Evolutionary conservation across 2,329 filamentous ascomycete species (phyloP).

Genomic region (Stylonectria norvegica): DNA sequence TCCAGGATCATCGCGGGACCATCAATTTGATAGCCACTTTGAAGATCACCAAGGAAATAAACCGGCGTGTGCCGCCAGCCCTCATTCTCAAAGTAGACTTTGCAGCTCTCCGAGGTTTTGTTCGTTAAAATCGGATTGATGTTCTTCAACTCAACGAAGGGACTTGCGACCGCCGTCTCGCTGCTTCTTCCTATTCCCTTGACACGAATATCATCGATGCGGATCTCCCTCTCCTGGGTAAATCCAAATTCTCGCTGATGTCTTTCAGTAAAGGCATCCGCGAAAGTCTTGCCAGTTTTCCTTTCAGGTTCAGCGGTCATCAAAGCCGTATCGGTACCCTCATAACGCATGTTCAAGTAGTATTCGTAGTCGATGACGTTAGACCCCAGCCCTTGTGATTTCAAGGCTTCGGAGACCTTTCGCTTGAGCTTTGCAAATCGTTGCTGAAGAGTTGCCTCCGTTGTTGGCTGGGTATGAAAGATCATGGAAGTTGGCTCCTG

Average conservation of each 20-base stretch:
- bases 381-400: slow-evolving; percentile 35
- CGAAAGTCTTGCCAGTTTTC: slow-evolving; percentile 28
- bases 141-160: slow-evolving; percentile 24
- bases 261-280: slow-evolving; percentile 29
- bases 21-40: slow-evolving; percentile 16
- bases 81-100: slow-evolving; percentile 25
- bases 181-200: slow-evolving; percentile 34
- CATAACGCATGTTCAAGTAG: slow-evolving; percentile 45
- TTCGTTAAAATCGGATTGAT: slow-evolving; percentile 1
- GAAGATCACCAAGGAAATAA: slow-evolving; percentile 22
- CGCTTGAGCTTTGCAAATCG: slow-evolving; percentile 24
- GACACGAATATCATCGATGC: slow-evolving; percentile 43
- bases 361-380: slow-evolving; percentile 41
- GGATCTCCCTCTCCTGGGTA: slow-evolving; percentile 34
- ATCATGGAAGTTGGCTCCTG: slow-evolving; percentile 36
- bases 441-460: slow-evolving; percentile 13
- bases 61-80: slow-evolving; percentile 27
- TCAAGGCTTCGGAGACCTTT: slow-evolving; percentile 21
- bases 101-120: neutral
- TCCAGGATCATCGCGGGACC: slow-evolving; percentile 72
- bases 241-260: slow-evolving; percentile 44
- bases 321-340: slow-evolving; percentile 40
- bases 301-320: slow-evolving; percentile 33
- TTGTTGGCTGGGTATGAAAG: slow-evolving; percentile 20
- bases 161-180: slow-evolving; percentile 22